A percentile compares a stretch with the other conserved stretches of the same genome.
Evolutionary conservation across 768 basidiomycete genomes (phyloP).

Genomic region (Lentinula guzmanii): DNA sequence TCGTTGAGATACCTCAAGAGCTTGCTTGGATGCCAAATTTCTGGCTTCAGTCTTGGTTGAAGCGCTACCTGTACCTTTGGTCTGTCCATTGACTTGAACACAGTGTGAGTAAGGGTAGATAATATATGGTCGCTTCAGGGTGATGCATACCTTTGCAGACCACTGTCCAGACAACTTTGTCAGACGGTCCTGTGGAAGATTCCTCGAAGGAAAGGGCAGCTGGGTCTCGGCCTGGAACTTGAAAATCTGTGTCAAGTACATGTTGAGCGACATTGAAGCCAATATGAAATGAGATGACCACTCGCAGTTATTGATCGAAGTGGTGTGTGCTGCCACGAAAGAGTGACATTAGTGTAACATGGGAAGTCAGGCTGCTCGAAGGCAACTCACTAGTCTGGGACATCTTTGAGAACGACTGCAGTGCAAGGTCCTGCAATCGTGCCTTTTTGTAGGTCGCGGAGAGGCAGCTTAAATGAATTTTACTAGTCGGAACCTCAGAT

Average conservation of each 20-base stretch:
- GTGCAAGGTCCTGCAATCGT: no score
- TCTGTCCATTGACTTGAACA: slow-evolving; percentile 37
- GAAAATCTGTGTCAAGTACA: slow-evolving; percentile 38
- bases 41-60: slow-evolving; percentile 38
- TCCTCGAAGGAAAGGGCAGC: slow-evolving; percentile 48
- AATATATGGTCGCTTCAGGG: background rate
- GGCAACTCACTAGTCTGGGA: slow-evolving; percentile 1
- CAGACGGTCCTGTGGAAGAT: slow-evolving; percentile 32
- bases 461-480: background rate
- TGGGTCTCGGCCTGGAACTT: slow-evolving; percentile 31
- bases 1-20: slow-evolving; percentile 28
- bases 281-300: background rate
- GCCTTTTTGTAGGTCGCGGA: background rate
- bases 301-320: slow-evolving; percentile 35
- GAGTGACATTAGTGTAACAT: background rate
- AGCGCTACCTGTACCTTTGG: slow-evolving; percentile 41
- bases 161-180: slow-evolving; percentile 48
- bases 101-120: slow-evolving; percentile 2
- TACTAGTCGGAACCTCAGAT: background rate
- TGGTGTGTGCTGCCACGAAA: background rate
- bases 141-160: slow-evolving; percentile 47
- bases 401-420: background rate
- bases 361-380: background rate
- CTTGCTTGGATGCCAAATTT: slow-evolving; percentile 39
- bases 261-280: background rate